These are phyloP conservation scores for Phytophthora vignae DNA, from an alignment of 352 stramenopile genomes.

Conservation along the genomic window DNA sequence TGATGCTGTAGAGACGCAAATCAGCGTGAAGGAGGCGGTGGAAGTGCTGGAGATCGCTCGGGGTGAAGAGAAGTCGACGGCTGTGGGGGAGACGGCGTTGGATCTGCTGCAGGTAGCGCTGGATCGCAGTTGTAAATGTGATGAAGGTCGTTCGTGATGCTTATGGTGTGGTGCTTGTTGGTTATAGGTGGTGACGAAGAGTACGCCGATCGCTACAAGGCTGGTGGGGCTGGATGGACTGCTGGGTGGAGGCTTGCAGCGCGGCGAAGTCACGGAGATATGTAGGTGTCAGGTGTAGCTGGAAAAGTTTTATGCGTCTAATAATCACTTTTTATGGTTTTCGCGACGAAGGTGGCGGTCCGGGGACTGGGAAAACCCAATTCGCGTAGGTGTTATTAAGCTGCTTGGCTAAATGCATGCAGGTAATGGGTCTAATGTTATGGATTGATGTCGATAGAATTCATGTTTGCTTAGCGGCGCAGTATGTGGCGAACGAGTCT, in stretches of 20 bases:
- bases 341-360: slow-evolving; percentile 49
- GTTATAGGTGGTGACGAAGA: slow-evolving; percentile 39
- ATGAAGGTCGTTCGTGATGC: no score
- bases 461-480: slow-evolving; percentile 69
- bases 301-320: no score
- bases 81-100: slow-evolving; percentile 51
- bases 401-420: neutral
- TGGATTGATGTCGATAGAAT: slow-evolving; percentile 47
- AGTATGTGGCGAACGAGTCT: slow-evolving; percentile 41
- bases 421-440: neutral
- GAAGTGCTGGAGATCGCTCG: slow-evolving; percentile 36
- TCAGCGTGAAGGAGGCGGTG: slow-evolving; percentile 49
- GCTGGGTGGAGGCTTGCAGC: slow-evolving; percentile 69
- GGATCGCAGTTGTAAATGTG: neutral
- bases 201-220: slow-evolving; percentile 49
- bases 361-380: slow-evolving; percentile 83
- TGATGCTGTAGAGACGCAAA: slow-evolving; percentile 47
- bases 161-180: neutral
- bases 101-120: slow-evolving; percentile 50
- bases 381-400: slow-evolving; percentile 45
- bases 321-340: neutral
- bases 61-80: neutral
- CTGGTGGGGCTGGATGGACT: slow-evolving; percentile 61
- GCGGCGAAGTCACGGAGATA: slow-evolving; percentile 82
- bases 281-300: slow-evolving; percentile 41